Percentiles rank a stretch among this genome's conserved stretches.
These are phyloP conservation scores for Botrytis paeoniae DNA, from an alignment of 2,329 filamentous ascomycete genomes.

Conservation along the genomic window DNA sequence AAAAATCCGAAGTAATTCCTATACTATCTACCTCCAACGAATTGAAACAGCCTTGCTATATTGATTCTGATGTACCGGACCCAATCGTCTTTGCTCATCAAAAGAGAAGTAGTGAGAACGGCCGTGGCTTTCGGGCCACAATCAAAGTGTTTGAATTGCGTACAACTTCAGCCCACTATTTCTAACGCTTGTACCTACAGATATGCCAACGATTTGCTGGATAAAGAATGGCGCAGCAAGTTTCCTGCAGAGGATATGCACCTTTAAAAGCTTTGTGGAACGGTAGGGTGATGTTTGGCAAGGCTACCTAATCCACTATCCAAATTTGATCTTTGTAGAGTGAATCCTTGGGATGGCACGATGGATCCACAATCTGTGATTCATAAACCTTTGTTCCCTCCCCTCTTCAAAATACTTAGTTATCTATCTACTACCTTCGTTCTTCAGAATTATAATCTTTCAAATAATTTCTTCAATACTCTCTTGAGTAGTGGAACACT, in stretches of 20 bases:
- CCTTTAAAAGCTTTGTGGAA: neutral
- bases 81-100: neutral
- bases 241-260: neutral
- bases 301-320: neutral
- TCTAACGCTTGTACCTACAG: conserved; percentile 2
- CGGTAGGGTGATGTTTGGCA: neutral
- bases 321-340: neutral
- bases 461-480: neutral
- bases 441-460: neutral
- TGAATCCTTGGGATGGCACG: conserved; percentile 13
- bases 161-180: conserved; percentile 8
- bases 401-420: neutral
- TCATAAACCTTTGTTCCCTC: conserved; percentile 7
- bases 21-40: neutral
- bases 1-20: neutral
- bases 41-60: conserved; percentile 9
- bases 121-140: neutral
- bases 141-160: conserved; percentile 1
- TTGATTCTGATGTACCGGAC: neutral
- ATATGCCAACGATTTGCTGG: conserved; percentile 1
- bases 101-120: neutral
- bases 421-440: neutral
- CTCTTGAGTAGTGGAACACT: neutral
- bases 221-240: conserved; percentile 4
- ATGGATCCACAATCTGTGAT: conserved; percentile 15